Evolutionary conservation across 225 moss, liverwort and hornwort genomes (phyloP).

Genomic region (Thuidium tamariscinum): DNA sequence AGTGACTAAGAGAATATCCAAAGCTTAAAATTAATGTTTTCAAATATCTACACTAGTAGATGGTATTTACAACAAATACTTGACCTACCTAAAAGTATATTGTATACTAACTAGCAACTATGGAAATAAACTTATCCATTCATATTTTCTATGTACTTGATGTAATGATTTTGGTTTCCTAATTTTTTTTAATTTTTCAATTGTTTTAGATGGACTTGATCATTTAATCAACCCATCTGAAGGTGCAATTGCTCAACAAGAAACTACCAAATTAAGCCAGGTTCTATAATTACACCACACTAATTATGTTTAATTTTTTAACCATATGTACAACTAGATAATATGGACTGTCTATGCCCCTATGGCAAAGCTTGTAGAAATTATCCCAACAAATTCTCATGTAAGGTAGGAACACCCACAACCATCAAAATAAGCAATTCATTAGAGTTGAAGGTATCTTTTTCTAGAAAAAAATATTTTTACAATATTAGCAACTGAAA

Average conservation of each 20-base stretch:
- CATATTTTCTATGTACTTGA: not conserved
- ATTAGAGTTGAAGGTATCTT: too few species aligned
- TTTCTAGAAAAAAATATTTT: too few species aligned
- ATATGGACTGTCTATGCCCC: not conserved
- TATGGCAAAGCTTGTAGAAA: not conserved
- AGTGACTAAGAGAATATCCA: not conserved
- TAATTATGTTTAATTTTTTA: not conserved
- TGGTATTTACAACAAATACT: not conserved
- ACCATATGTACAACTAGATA: not conserved
- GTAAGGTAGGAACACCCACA: too few species aligned
- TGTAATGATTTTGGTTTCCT: not conserved
- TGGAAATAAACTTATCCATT: not conserved
- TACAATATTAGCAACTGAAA: too few species aligned
- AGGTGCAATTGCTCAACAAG: constrained; percentile 8
- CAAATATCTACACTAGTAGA: too few species aligned
- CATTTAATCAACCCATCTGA: constrained; percentile 15
- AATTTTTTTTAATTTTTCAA: not conserved
- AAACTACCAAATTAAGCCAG: constrained; percentile 9
- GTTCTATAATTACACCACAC: not conserved
- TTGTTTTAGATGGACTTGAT: constrained; percentile 18
- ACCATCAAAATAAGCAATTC: too few species aligned
- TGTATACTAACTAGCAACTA: not conserved
- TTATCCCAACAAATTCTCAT: not conserved
- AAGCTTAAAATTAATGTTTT: not conserved
- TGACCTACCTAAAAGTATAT: not conserved